Conservation (phyloP, 2,329 filamentous ascomycete genomes). For the Talaromyces sp. region DNA sequence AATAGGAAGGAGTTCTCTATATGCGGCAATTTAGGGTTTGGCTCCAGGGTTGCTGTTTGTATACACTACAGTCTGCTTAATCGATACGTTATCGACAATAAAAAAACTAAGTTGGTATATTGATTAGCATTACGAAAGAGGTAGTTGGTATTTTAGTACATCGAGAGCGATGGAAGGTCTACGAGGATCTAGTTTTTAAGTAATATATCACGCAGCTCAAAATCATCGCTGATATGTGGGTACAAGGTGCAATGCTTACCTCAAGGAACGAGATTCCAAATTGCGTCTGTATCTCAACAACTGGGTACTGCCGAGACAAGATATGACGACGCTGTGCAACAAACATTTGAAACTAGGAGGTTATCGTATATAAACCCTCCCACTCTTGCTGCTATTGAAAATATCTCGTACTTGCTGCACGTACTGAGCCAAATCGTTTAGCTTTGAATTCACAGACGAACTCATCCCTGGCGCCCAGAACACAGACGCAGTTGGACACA, state of each 20-base stretch:
- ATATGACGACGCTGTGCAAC: not conserved
- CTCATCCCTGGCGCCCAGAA: not conserved
- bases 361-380: not conserved
- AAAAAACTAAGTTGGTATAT: not conserved
- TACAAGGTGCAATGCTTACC: not conserved
- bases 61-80: not conserved
- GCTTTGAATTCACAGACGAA: not conserved
- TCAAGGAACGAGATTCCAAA: not conserved
- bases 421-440: not conserved
- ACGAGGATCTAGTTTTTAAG: not conserved
- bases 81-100: not conserved
- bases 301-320: no score
- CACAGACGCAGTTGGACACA: not conserved
- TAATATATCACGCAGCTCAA: not conserved
- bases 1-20: not conserved
- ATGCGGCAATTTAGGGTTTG: not conserved
- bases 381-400: not conserved
- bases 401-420: not conserved
- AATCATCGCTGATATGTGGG: not conserved
- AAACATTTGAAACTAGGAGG: not conserved
- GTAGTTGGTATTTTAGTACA: not conserved
- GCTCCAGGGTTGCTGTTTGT: not conserved
- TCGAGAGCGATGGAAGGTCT: not conserved
- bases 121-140: not conserved
- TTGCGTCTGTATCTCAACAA: no score